Evolutionary conservation across 257 asterid genomes (phyloP).

Genomic region (Avicennia marina): DNA sequence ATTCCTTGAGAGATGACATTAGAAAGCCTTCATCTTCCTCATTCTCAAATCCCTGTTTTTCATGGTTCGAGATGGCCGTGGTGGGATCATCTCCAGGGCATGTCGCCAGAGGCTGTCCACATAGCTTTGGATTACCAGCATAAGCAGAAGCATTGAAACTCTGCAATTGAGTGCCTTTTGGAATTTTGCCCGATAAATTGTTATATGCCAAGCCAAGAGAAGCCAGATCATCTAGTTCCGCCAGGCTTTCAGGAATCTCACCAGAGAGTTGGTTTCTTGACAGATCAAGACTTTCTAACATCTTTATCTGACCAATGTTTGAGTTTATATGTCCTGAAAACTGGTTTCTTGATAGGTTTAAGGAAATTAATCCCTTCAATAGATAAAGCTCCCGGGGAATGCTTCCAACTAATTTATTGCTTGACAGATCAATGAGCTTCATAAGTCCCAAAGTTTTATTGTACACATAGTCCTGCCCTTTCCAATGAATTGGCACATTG

Average conservation of each 20-base stretch:
- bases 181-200: slow-evolving; percentile 28
- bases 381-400: slow-evolving; percentile 10
- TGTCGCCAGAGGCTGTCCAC: slow-evolving; percentile 32
- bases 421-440: slow-evolving; percentile 31
- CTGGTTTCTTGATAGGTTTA: slow-evolving; percentile 32
- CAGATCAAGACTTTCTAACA: slow-evolving; percentile 30
- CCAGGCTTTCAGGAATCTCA: slow-evolving; percentile 23
- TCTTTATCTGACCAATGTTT: slow-evolving; percentile 29
- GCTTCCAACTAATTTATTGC: slow-evolving; percentile 21
- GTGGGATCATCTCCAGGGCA: slow-evolving; percentile 25
- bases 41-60: neutral
- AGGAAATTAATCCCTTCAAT: slow-evolving; percentile 15
- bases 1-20: slow-evolving; percentile 5
- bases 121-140: slow-evolving; percentile 22
- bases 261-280: slow-evolving; percentile 32
- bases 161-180: slow-evolving; percentile 29
- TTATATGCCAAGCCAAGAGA: slow-evolving; percentile 30
- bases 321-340: slow-evolving; percentile 22
- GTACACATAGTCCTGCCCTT: slow-evolving; percentile 10
- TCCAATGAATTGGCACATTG: slow-evolving; percentile 24
- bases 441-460: slow-evolving; percentile 10
- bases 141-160: slow-evolving; percentile 24
- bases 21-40: slow-evolving; percentile 7
- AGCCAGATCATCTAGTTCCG: slow-evolving; percentile 3
- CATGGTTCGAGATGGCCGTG: neutral